Evolutionary conservation across 2,329 filamentous ascomycete species (phyloP).

Genomic region (Apiospora malaysiana): DNA sequence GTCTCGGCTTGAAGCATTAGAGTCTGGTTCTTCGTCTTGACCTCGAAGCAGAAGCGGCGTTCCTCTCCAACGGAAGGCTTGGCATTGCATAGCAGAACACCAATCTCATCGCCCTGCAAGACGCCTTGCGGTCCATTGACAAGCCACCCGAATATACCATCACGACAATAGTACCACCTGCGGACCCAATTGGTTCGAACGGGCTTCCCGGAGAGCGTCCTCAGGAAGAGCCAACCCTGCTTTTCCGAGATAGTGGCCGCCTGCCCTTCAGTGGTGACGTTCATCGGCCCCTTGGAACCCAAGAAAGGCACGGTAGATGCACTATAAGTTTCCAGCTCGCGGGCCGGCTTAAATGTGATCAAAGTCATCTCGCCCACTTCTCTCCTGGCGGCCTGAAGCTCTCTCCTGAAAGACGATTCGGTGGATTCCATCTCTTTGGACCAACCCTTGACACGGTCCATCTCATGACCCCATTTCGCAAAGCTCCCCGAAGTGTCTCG

Average conservation of each 20-base stretch:
- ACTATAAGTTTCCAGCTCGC: constrained; percentile 92
- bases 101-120: constrained; percentile 94
- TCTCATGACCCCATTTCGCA: constrained; percentile 74
- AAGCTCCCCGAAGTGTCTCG: constrained; percentile 71
- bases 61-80: constrained; percentile 92
- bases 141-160: constrained; percentile 95
- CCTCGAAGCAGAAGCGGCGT: constrained; percentile 94
- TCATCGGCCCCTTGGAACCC: constrained; percentile 71
- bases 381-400: constrained; percentile 78
- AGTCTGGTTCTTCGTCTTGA: constrained; percentile 95
- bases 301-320: constrained; percentile 88
- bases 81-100: constrained; percentile 90
- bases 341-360: constrained; percentile 74
- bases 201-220: constrained; percentile 84
- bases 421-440: constrained; percentile 90
- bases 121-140: constrained; percentile 85
- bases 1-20: constrained; percentile 92
- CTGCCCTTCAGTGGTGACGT: constrained; percentile 61
- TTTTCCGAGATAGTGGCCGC: constrained; percentile 71
- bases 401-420: constrained; percentile 82
- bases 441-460: constrained; percentile 93
- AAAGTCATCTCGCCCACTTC: constrained; percentile 83
- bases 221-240: constrained; percentile 91
- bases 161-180: constrained; percentile 94
- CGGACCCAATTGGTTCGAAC: constrained; percentile 88